phyloP scores from a whole-genome alignment of 179 eudicot genomes.

The Heliamphora pulchella region DNA sequence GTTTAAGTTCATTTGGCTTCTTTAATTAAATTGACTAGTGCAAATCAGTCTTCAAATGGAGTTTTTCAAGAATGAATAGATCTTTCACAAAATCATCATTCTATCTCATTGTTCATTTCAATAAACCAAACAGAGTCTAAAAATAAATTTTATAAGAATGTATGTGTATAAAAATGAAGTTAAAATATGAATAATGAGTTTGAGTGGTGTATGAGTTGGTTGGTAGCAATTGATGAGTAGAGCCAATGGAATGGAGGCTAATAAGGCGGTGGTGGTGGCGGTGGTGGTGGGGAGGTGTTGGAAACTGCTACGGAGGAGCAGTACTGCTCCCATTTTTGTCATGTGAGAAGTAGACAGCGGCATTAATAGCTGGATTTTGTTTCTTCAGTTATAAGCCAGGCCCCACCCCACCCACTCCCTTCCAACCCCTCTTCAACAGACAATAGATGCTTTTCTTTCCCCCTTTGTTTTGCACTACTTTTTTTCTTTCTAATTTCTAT shows the following conservation, averaged over 20 bases:
- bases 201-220: constrained; percentile 7
- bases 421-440: constrained; percentile 7
- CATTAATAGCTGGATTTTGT: constrained; percentile 43
- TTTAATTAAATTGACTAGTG: too few relatives aligned
- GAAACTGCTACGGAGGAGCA: constrained; percentile 37
- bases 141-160: too few relatives aligned
- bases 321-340: constrained; percentile 45
- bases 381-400: constrained; percentile 34
- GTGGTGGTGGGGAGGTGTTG: constrained; percentile 13
- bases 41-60: too few relatives aligned
- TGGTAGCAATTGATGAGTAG: neutral
- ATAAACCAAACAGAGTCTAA: too few relatives aligned
- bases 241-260: constrained; percentile 13
- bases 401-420: constrained; percentile 19
- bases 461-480: too few relatives aligned
- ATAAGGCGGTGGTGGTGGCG: constrained; percentile 10
- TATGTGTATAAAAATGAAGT: too few relatives aligned
- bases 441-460: too few relatives aligned
- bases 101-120: too few relatives aligned
- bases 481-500: too few relatives aligned
- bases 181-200: neutral
- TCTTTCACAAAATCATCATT: too few relatives aligned
- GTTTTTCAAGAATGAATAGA: too few relatives aligned
- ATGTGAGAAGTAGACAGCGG: constrained; percentile 37
- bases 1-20: too few relatives aligned